Evolutionary conservation across 495 filamentous ascomycete genomes (phyloP), one percentile per base, ranked within the genome.

Genomic region (Lepraria neglecta): DNA sequence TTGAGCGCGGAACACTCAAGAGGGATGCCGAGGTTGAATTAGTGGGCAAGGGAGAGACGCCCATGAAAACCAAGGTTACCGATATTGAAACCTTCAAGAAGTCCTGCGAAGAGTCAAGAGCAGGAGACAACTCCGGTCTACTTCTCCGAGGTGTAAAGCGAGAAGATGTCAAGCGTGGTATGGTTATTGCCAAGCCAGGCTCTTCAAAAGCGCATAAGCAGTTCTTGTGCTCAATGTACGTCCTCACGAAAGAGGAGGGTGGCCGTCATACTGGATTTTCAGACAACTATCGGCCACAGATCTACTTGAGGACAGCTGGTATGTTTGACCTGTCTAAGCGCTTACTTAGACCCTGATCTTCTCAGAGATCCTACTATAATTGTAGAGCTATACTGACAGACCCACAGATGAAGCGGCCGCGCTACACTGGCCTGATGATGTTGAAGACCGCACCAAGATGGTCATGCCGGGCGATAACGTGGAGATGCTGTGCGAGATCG

Each of bases 21-120:
- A 88, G 82, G 77, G 95, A 97, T 74, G 76, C 80, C 54, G 94
- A 98, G 69, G 86, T 98, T 59, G 94, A 98, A 79, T 82, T 98
- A 64, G 78, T 97, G 67, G 94, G 94, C 70, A 94, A 90, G 75
- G 64, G 63, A 43, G 74, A 73, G 45, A 77, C 77, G 24, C 78
- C 89, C 63, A 89, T 96, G 78, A 96, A 94, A 83, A 97, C 95
- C 72, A 97, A 96, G 80, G 92, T 98, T 61, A 98, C 94, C 69
- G 94, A 97, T 70, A 96, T 97, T 71, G 94, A 98, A 80, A 97
- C 91, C 62, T 98, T 98, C 83, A 95, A 97, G 83, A 98, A 98
- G 82, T 90, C 89, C 52, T 95, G 92, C 75, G 90, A 94, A 56
- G 90, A 95, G 76, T 90, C 90, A 62, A 82, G 86, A 62, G 94